phyloP scores from a whole-genome alignment of 768 basidiomycete genomes.

The Boletus vermiculosoides region DNA sequence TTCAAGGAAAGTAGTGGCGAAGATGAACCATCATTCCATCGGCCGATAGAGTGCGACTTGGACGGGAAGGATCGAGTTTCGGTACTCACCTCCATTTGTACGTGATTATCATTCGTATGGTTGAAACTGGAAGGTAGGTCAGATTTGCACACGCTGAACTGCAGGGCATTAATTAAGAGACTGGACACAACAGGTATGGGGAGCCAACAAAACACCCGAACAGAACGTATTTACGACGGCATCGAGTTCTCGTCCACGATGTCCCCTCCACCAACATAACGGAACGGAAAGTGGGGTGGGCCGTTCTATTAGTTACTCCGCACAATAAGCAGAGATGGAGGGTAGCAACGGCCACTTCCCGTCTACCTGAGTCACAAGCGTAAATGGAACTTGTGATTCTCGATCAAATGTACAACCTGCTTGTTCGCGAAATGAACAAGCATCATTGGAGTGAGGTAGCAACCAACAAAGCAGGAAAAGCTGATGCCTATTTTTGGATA shows the following conservation, averaged over 20 bases:
- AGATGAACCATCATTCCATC: conserved; percentile 2
- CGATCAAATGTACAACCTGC: conserved; percentile 12
- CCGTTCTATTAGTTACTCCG: conserved; percentile 5
- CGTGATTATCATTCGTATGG: conserved; percentile 63
- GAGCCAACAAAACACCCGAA: not conserved
- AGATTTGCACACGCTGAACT: conserved; percentile 13
- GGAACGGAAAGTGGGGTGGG: not conserved
- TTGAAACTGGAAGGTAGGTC: conserved; percentile 56
- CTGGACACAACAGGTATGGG: not conserved
- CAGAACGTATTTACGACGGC: not conserved
- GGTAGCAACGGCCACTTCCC: conserved; percentile 23
- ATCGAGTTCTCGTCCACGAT: not conserved
- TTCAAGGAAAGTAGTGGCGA: conserved; percentile 1
- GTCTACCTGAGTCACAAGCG: conserved; percentile 5
- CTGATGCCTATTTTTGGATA: conserved; percentile 10
- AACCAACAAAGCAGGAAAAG: conserved; percentile 8
- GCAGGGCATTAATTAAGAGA: not conserved
- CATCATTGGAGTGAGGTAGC: conserved; percentile 8
- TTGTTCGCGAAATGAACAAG: conserved; percentile 17
- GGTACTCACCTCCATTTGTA: conserved; percentile 66
- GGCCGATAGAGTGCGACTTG: conserved; percentile 21
- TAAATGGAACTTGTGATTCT: conserved; percentile 19
- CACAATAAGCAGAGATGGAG: conserved; percentile 11
- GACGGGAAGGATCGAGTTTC: conserved; percentile 15
- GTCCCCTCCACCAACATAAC: not conserved